Conservation (phyloP, 345 rosid genomes). For the Brassica napus region Da-Ae NC_063450.1:51751501-51752000, state of each 20-base stretch:
- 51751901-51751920: neutral
- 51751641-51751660: slow-evolving; percentile 26
- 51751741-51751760: neutral
- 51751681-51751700: neutral
- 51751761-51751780: slow-evolving; percentile 2
- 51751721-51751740: neutral
- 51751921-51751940: slow-evolving; percentile 6
- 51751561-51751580: neutral
- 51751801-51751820: slow-evolving; percentile 22
- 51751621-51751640: slow-evolving; percentile 16
- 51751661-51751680: neutral
- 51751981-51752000: neutral
- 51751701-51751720: slow-evolving; percentile 15
- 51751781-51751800: slow-evolving; percentile 18
- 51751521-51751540: slow-evolving; percentile 30
- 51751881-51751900: slow-evolving; percentile 3
- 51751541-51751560: neutral
- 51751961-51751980: neutral
- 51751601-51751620: slow-evolving; percentile 29
- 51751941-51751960: slow-evolving; percentile 3
- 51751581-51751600: neutral
- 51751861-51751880: slow-evolving; percentile 10
- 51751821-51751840: slow-evolving; percentile 25
- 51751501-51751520: slow-evolving; percentile 27
- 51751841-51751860: slow-evolving; percentile 8